A percentile compares a stretch with the other conserved stretches of the same genome.
These are phyloP conservation scores for Annulohypoxylon stygium DNA, from an alignment of 495 filamentous ascomycete species.

Conservation along the genomic window DNA sequence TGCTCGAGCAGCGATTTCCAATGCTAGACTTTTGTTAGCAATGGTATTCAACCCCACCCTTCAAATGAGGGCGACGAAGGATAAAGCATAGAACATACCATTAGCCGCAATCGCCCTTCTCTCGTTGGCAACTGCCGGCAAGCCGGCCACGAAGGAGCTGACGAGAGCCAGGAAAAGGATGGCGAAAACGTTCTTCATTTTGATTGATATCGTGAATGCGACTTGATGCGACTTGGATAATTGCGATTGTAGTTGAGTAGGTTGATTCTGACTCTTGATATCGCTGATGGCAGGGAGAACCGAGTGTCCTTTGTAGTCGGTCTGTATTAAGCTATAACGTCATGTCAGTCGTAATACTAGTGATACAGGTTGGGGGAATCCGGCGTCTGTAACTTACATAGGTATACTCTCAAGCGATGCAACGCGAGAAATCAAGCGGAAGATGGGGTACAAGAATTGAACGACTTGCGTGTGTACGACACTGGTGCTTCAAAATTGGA, in stretches of 20 bases:
- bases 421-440: slow-evolving; percentile 7
- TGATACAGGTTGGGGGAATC: background rate
- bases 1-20: slow-evolving; percentile 29
- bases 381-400: slow-evolving; percentile 11
- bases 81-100: slow-evolving; percentile 6
- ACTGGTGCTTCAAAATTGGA: background rate
- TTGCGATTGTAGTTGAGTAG: background rate
- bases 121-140: slow-evolving; percentile 22
- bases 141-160: slow-evolving; percentile 33
- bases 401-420: slow-evolving; percentile 10
- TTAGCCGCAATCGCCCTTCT: slow-evolving; percentile 12
- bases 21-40: slow-evolving; percentile 22
- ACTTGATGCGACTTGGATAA: slow-evolving; percentile 6
- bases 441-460: slow-evolving; percentile 29
- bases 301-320: slow-evolving; percentile 24
- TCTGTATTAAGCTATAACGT: slow-evolving; percentile 15
- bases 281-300: background rate
- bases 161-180: slow-evolving; percentile 32
- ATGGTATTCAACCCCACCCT: background rate
- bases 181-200: slow-evolving; percentile 37
- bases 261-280: background rate
- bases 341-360: slow-evolving; percentile 17
- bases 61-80: too few relatives aligned
- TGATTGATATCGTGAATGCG: slow-evolving; percentile 29
- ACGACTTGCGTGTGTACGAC: slow-evolving; percentile 1